These are phyloP conservation scores for Apiospora pterosperma DNA, from an alignment of 2,329 filamentous ascomycete species.

Conservation along the genomic window DNA sequence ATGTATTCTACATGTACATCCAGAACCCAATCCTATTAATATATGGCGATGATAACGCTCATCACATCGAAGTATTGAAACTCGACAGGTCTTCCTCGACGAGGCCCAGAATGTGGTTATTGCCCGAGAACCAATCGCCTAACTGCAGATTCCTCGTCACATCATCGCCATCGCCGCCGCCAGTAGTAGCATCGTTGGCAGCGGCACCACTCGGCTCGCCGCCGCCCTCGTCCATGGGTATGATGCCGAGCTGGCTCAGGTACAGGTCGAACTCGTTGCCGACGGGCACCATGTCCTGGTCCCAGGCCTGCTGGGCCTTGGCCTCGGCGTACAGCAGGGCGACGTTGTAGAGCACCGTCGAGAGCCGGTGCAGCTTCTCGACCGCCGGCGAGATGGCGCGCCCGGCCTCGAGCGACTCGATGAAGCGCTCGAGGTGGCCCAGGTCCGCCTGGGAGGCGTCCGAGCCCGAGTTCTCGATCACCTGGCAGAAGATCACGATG, in stretches of 20 bases:
- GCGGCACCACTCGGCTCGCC: not conserved
- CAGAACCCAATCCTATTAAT: not conserved
- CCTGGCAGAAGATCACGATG: conserved; percentile 49
- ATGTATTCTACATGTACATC: not conserved
- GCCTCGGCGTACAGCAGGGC: conserved; percentile 57
- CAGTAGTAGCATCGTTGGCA: not conserved
- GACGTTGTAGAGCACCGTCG: conserved; percentile 55
- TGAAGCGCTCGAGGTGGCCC: conserved; percentile 46
- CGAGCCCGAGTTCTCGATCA: conserved; percentile 38
- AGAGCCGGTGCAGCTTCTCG: conserved; percentile 53
- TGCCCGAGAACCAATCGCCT: conserved; percentile 31
- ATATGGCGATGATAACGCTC: not conserved
- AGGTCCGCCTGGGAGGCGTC: conserved; percentile 32
- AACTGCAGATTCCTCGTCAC: conserved; percentile 25
- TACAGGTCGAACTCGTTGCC: conserved; percentile 31
- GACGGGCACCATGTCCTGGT: conserved; percentile 20
- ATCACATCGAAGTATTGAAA: conserved; percentile 22
- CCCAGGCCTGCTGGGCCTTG: conserved; percentile 36
- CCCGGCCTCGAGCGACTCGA: conserved; percentile 46
- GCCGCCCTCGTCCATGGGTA: conserved; percentile 21
- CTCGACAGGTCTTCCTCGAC: conserved; percentile 29
- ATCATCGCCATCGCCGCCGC: conserved; percentile 7
- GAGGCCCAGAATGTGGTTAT: conserved; percentile 29
- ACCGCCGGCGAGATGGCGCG: conserved; percentile 43
- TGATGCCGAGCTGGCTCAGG: conserved; percentile 29